Conservation (phyloP, 345 rosid species). For the Rhodomyrtus tomentosa region DNA sequence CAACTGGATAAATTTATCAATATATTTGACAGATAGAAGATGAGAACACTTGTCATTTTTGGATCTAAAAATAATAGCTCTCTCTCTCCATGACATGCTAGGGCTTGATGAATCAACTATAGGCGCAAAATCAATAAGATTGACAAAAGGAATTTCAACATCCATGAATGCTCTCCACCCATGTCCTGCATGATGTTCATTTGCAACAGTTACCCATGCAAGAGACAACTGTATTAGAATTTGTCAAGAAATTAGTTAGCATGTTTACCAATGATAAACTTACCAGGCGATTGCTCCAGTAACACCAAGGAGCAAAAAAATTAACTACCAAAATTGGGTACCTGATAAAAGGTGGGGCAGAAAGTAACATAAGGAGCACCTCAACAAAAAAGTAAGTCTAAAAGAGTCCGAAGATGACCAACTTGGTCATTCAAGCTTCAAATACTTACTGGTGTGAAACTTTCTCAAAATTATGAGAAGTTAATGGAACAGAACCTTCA, state of each 20-base stretch:
- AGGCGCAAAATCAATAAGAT: background rate
- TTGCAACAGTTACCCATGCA: background rate
- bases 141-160: background rate
- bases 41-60: background rate
- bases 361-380: background rate
- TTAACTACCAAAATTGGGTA: constrained; percentile 80
- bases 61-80: background rate
- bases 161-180: background rate
- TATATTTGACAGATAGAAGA: background rate
- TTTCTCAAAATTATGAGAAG: constrained; percentile 52
- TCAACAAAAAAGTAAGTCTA: background rate
- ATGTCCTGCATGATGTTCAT: background rate
- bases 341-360: constrained; percentile 34
- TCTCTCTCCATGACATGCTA: background rate
- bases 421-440: background rate
- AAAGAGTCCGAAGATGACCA: background rate
- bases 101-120: background rate
- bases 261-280: background rate
- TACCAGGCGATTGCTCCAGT: constrained; percentile 96
- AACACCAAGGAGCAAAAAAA: constrained; percentile 98
- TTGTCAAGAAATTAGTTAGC: background rate
- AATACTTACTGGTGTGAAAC: constrained; percentile 61
- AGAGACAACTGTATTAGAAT: background rate
- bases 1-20: background rate
- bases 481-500: constrained; percentile 58